Evolutionary conservation across 345 rosid species (phyloP).

Genomic region (Eutrema japonicum): DNA sequence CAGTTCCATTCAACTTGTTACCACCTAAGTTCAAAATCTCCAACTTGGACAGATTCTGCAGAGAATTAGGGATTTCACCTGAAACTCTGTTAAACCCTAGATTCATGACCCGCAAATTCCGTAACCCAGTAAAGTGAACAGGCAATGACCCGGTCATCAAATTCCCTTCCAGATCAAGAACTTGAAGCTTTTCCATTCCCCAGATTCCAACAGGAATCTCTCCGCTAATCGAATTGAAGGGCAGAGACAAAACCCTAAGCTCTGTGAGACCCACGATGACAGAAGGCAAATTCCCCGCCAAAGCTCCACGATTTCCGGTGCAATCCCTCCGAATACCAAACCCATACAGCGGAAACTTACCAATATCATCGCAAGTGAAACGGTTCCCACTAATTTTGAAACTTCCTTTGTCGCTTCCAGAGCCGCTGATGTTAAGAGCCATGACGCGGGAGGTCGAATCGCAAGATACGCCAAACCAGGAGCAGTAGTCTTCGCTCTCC

Average conservation of each 20-base stretch:
- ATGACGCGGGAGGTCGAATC: constrained; percentile 62
- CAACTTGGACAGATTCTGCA: constrained; percentile 48
- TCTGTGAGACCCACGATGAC: constrained; percentile 57
- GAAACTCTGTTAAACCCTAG: constrained; percentile 71
- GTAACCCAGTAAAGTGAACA: constrained; percentile 50
- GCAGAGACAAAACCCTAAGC: constrained; percentile 76
- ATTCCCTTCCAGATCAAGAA: constrained; percentile 91
- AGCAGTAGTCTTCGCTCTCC: constrained; percentile 54
- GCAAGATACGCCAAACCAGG: constrained; percentile 76
- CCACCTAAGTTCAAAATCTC: constrained; percentile 80
- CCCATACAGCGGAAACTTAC: constrained; percentile 70
- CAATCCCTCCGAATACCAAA: constrained; percentile 73
- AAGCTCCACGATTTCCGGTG: constrained; percentile 51
- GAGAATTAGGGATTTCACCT: constrained; percentile 65
- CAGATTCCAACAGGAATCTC: constrained; percentile 72
- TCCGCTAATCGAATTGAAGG: constrained; percentile 72
- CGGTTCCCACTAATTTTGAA: constrained; percentile 40
- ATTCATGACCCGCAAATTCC: constrained; percentile 69
- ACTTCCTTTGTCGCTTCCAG: constrained; percentile 54
- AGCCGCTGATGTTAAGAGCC: constrained; percentile 74
- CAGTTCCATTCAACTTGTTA: constrained; percentile 68
- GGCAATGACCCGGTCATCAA: constrained; percentile 60
- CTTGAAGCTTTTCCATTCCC: constrained; percentile 78
- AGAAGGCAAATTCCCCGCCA: constrained; percentile 65
- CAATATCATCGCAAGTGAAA: constrained; percentile 59